Base-by-base conservation (phyloP, 345 rosid genomes). In the Lepidium sativum region DNA sequence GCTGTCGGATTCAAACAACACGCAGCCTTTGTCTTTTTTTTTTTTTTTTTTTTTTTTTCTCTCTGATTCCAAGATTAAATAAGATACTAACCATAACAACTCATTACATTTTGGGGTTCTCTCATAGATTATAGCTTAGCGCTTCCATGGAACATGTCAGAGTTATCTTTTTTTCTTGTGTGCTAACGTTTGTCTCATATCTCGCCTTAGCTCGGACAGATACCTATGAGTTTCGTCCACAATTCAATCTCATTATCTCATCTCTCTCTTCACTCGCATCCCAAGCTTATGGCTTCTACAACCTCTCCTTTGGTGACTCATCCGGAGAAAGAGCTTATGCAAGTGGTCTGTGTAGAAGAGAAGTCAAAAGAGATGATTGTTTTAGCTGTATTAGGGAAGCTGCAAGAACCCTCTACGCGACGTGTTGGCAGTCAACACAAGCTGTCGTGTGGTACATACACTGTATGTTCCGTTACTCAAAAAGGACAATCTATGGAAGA, bases 401-500 rank as follows among this genome's bases (percentile, higher is more conserved):
- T 12, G 67, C 75, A 39, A 16, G 8, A n/a, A 39, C 6, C 27
- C 68, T 80, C 32, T 47, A 44, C 3, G 2, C 29, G 13, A 27
- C 1, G 0, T 79, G 76, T 66, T 77, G 79, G 1, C 52, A 6
- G 41, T 0, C 25, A 5, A 74, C 74, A 14, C 69, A 80, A 43
- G 80, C 74, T 9, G 10, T 74, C 11, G 42, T 71, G 3, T 80
- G 82, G 75, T 70, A 67, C 40, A 78, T 77, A 0, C 48, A 54
- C 3, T 81, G 83, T 60, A 75, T 72, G 80, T 47, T 80, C 20
- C 60, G 81, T 34, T 80, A 80, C 67, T 76, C 83, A 1, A 67
- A 74, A 57, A 60, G 63, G 14, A 53, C 44, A 37, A n/a, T 51
- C 49, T 61, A 48, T 16, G 69, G 79, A 25, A 43, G 14, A 4